Base-by-base conservation (phyloP, 1,284 basidiomycete species). In the Rugosomyces carneus region DNA sequence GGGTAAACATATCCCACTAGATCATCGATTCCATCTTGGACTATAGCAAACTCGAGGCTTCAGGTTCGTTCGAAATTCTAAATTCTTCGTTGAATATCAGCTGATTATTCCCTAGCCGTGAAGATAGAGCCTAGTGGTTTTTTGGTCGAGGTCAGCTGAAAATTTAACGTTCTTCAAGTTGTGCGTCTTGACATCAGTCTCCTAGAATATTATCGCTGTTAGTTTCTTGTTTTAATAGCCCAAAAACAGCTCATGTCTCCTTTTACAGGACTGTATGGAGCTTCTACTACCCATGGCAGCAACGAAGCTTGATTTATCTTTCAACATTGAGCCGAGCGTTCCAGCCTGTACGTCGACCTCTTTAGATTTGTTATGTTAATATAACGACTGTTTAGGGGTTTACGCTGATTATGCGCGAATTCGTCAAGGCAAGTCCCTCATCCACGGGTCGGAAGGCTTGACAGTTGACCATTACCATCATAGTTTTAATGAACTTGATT, bases 21-120 rank as follows among this genome's bases (percentile, higher is more conserved):
- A 84, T 85, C 57, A 85, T 85, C 53, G 81, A 84, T 60, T 83
- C 80, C 1, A 84, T 85, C 42, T 61, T 85, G 52, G 82, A 84
- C 57, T 84, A 84, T 60, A 84, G 81, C 63, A 84, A 84, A 57
- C 64, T 85, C 2, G 82, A 85, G 57, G 82, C 82, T 16, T 84
- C 80, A 45, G 80, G 80, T 78, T 56, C 15, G 53, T 32, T 16
- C 15, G 19, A 8, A 26, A n/a, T 16, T 23, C 24, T 1, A 8
- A 26, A n/a, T 16, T 23, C 24, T 1, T 40, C 5, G 5, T 29
- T 5, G n/a, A 3, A 31, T n/a, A 20, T 5, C 47, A 11, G 40
- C 45, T 52, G 15, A 54, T 23, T 39, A 16, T 40, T 13, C 40
- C 42, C 9, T 52, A 82, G 82, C 82, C 19, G 67, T 84, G 13